Evolutionary conservation across 2,329 filamentous ascomycete species (phyloP).

Genomic region (Monilinia fructicola): DNA sequence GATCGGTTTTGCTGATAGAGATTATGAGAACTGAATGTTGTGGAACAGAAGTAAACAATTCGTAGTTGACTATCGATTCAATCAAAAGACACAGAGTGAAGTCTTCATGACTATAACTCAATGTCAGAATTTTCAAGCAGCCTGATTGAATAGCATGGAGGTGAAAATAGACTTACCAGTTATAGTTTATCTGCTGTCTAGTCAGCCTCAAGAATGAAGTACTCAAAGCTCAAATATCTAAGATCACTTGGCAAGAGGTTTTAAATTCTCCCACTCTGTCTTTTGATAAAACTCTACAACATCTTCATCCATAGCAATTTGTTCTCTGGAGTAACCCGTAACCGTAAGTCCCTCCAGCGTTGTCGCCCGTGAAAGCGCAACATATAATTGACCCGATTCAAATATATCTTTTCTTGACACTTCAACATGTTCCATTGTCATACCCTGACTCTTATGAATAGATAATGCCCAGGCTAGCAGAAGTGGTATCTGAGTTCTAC

Average conservation of each 20-base stretch:
- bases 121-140: not conserved
- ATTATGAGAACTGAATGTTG: not conserved
- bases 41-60: not conserved
- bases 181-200: not conserved
- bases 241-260: not conserved
- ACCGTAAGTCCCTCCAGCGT: slow-evolving; percentile 34
- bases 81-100: not conserved
- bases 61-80: not conserved
- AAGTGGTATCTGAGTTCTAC: slow-evolving; percentile 60
- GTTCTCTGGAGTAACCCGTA: slow-evolving; percentile 29
- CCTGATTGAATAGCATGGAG: not conserved
- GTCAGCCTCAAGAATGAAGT: not conserved
- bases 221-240: not conserved
- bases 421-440: slow-evolving; percentile 54
- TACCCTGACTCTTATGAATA: slow-evolving; percentile 95
- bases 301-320: slow-evolving; percentile 30
- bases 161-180: not conserved
- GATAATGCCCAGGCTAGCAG: slow-evolving; percentile 94
- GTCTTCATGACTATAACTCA: not conserved
- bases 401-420: slow-evolving; percentile 36
- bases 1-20: not conserved
- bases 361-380: slow-evolving; percentile 35
- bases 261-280: slow-evolving; percentile 34
- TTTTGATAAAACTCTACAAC: slow-evolving; percentile 35
- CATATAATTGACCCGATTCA: slow-evolving; percentile 36